Evolutionary conservation across 2,329 filamentous ascomycete genomes (phyloP).

Genomic region (Akanthomyces muscarius): DNA sequence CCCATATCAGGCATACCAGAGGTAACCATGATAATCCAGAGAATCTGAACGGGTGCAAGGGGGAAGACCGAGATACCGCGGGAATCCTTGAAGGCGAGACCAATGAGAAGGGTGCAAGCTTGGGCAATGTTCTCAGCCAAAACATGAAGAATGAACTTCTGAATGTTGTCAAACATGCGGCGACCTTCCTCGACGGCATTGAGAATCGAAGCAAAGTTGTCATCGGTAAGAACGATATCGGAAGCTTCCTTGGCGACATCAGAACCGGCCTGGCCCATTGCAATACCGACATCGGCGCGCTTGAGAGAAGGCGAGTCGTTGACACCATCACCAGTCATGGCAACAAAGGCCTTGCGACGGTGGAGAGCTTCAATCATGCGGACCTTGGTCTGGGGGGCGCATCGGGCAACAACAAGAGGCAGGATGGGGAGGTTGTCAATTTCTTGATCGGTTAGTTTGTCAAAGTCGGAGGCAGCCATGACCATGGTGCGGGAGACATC

Average conservation of each 20-base stretch:
- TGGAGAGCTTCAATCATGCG: conserved; percentile 69
- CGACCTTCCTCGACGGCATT: conserved; percentile 68
- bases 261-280: conserved; percentile 64
- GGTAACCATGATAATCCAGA: conserved; percentile 78
- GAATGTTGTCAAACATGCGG: conserved; percentile 69
- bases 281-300: conserved; percentile 63
- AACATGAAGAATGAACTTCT: conserved; percentile 67
- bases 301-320: conserved; percentile 65
- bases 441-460: conserved; percentile 58
- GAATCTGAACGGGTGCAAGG: conserved; percentile 67
- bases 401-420: conserved; percentile 62
- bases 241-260: conserved; percentile 68
- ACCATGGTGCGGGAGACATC: conserved; percentile 58
- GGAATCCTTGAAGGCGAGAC: conserved; percentile 65
- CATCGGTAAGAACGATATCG: conserved; percentile 66
- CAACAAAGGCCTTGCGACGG: conserved; percentile 56
- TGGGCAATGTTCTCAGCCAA: conserved; percentile 67
- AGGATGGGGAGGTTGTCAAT: conserved; percentile 59
- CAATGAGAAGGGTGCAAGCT: conserved; percentile 63
- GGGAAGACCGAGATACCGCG: conserved; percentile 64
- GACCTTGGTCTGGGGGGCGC: conserved; percentile 64
- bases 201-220: conserved; percentile 69
- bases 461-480: conserved; percentile 65
- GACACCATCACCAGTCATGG: conserved; percentile 67
- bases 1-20: conserved; percentile 72